These are phyloP conservation scores for Hirsutella rhossiliensis DNA, from an alignment of 2,329 filamentous ascomycete genomes.

Conservation along the genomic window DNA sequence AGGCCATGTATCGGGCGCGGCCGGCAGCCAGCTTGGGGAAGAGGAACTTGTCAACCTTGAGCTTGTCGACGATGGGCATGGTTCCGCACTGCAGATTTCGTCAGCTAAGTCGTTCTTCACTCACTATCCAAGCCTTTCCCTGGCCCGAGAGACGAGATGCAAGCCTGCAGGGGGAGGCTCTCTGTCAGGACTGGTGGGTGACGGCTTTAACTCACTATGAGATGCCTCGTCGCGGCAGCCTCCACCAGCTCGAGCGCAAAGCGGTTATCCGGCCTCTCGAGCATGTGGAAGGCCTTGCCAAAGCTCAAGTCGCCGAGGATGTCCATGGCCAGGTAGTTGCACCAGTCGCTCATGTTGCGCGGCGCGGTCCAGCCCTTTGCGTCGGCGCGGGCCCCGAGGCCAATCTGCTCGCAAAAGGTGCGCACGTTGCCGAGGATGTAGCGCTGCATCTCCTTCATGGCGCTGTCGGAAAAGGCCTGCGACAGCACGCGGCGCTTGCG, in stretches of 20 bases:
- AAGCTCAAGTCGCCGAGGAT: constrained; percentile 49
- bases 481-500: constrained; percentile 60
- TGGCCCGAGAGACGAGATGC: no score
- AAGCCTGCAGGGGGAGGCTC: no score
- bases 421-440: constrained; percentile 54
- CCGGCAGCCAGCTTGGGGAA: constrained; percentile 56
- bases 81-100: constrained; percentile 45
- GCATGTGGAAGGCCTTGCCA: constrained; percentile 51
- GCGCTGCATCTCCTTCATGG: constrained; percentile 55
- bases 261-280: constrained; percentile 46
- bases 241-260: constrained; percentile 57
- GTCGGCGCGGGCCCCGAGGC: constrained; percentile 26
- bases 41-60: constrained; percentile 54
- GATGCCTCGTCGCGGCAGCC: constrained; percentile 54
- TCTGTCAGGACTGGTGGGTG: no score
- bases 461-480: constrained; percentile 58
- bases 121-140: no score
- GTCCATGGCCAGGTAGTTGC: constrained; percentile 50
- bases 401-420: constrained; percentile 51
- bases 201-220: constrained; percentile 51
- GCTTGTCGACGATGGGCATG: constrained; percentile 55
- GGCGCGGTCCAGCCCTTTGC: constrained; percentile 44
- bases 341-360: constrained; percentile 53
- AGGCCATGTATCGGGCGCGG: constrained; percentile 58
- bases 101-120: background rate